These are phyloP conservation scores for Pulveroboletus frians DNA, from an alignment of 768 basidiomycete genomes.

Conservation along the genomic window DNA sequence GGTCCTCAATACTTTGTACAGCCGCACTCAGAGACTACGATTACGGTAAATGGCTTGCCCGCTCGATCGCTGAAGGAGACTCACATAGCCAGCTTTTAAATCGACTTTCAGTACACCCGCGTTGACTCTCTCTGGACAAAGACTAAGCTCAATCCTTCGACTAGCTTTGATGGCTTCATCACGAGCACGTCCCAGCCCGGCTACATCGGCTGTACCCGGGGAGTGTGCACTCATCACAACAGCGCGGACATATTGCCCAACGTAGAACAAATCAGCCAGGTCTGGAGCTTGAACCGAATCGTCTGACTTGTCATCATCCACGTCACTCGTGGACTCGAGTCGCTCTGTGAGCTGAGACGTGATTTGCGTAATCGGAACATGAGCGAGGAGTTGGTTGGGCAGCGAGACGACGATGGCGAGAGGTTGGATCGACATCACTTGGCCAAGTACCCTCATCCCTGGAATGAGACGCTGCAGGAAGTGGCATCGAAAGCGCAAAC, in stretches of 20 bases:
- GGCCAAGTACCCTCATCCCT: constrained; percentile 87
- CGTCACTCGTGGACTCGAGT: constrained; percentile 59
- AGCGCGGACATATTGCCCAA: constrained; percentile 84
- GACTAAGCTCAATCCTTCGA: constrained; percentile 77
- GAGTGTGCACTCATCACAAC: constrained; percentile 67
- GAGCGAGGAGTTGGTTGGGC: constrained; percentile 91
- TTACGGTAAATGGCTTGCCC: constrained; percentile 1
- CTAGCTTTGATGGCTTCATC: constrained; percentile 67
- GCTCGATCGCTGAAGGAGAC: constrained; percentile 30
- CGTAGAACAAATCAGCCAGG: constrained; percentile 65
- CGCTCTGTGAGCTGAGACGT: constrained; percentile 69
- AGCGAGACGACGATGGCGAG: constrained; percentile 88
- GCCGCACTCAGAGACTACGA: constrained; percentile 67
- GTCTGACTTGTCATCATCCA: constrained; percentile 42
- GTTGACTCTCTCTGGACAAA: constrained; percentile 83
- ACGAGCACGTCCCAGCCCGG: constrained; percentile 55
- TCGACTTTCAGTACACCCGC: constrained; percentile 73
- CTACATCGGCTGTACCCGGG: constrained; percentile 56
- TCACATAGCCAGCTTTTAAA: constrained; percentile 66
- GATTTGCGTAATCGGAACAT: constrained; percentile 92
- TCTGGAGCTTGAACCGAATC: constrained; percentile 48
- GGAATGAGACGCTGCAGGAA: constrained; percentile 58
- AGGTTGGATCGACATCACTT: constrained; percentile 80
- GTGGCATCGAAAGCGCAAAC: constrained; percentile 6
- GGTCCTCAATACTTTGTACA: constrained; percentile 85